Conservation (phyloP, 1,139 yeast genomes). For the Pichia norvegensis region DNA sequence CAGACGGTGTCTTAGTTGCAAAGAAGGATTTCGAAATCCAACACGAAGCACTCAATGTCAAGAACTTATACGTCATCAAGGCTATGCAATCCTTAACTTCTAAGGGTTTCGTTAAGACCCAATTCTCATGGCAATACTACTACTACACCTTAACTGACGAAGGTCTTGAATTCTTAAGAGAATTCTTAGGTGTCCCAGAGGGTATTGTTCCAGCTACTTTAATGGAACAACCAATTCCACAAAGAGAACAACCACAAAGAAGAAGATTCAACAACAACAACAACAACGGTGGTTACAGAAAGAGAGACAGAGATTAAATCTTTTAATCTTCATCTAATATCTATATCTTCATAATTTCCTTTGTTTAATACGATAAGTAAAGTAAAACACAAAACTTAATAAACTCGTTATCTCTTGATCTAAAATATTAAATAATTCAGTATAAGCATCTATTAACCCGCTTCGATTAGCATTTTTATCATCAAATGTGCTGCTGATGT, state of each 20-base stretch:
- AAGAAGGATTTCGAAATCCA: slow-evolving; percentile 97
- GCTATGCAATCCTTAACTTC: slow-evolving; percentile 99
- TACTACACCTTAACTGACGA: slow-evolving; percentile 99
- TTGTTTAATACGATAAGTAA: slow-evolving; percentile 4
- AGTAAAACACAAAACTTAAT: neutral
- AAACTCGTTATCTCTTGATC: no score
- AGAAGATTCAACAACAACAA: slow-evolving; percentile 27
- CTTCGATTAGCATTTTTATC: no score
- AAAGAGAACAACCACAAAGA: slow-evolving; percentile 60
- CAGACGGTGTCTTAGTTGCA: slow-evolving; percentile 99
- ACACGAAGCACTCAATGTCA: slow-evolving; percentile 97
- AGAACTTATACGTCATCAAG: slow-evolving; percentile 96
- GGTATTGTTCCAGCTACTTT: slow-evolving; percentile 98
- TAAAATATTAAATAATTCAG: no score
- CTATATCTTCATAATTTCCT: slow-evolving; percentile 1
- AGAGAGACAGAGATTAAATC: slow-evolving; percentile 31
- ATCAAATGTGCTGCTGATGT: no score
- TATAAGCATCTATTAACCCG: no score
- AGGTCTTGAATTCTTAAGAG: slow-evolving; percentile 98
- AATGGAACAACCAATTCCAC: slow-evolving; percentile 90
- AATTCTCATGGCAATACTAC: slow-evolving; percentile 99
- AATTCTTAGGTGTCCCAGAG: slow-evolving; percentile 97
- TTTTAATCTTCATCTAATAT: neutral
- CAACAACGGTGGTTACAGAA: slow-evolving; percentile 35
- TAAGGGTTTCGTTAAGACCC: slow-evolving; percentile 98